These are phyloP conservation scores for Haplosporangium sp. DNA, from an alignment of 371 early-diverging fungal species.

Conservation along the genomic window DNA sequence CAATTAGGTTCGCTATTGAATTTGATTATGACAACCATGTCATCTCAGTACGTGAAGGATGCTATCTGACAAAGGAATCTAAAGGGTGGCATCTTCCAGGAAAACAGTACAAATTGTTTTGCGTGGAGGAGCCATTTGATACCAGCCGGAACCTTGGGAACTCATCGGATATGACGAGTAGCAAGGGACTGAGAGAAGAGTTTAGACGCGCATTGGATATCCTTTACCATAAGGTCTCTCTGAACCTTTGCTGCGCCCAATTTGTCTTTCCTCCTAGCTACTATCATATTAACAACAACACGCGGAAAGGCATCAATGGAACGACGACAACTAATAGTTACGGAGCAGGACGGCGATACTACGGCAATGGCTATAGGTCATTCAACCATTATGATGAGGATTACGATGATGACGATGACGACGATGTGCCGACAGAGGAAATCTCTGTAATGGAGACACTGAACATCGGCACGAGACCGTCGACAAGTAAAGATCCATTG, in stretches of 20 bases:
- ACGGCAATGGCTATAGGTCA: conserved; percentile 39
- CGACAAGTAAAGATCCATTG: conserved; percentile 19
- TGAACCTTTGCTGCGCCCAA: conserved; percentile 58
- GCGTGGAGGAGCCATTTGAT: conserved; percentile 93
- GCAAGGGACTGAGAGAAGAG: conserved; percentile 80
- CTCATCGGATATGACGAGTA: conserved; percentile 82
- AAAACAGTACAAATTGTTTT: conserved; percentile 73
- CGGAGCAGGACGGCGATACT: conserved; percentile 39
- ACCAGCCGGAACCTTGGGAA: conserved; percentile 89
- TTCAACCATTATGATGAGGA: conserved; percentile 38
- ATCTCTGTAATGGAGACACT: conserved; percentile 50
- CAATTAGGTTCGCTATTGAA: conserved; percentile 67
- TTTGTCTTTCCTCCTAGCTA: conserved; percentile 57
- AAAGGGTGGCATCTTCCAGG: conserved; percentile 85
- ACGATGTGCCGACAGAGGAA: conserved; percentile 7
- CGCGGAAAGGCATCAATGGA: conserved; percentile 33
- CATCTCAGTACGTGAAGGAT: conserved; percentile 82
- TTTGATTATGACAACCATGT: conserved; percentile 87
- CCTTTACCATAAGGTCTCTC: conserved; percentile 59
- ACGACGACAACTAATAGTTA: conserved; percentile 12
- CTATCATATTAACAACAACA: conserved; percentile 33
- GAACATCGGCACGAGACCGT: conserved; percentile 41
- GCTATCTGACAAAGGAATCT: conserved; percentile 76
- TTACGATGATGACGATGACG: conserved; percentile 45
- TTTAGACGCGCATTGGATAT: conserved; percentile 77